These are phyloP conservation scores for Xylogone sp. DNA, from an alignment of 2,329 filamentous ascomycete genomes.

Conservation along the genomic window DNA sequence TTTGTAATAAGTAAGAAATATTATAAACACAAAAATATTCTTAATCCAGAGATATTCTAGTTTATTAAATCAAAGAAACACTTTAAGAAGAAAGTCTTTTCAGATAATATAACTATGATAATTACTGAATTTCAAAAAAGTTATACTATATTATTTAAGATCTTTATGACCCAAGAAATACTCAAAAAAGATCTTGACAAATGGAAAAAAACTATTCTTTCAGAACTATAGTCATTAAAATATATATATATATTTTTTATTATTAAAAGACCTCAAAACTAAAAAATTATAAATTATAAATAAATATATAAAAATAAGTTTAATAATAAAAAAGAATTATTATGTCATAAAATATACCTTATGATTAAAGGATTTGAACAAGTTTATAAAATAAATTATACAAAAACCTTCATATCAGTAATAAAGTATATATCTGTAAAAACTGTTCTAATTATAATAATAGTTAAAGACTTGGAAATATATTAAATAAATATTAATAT, in stretches of 20 bases:
- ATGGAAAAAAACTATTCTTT: background rate
- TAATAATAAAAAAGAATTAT: background rate
- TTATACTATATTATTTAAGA: background rate
- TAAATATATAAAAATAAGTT: background rate
- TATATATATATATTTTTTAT: background rate
- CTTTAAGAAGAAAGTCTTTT: background rate
- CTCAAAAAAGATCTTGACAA: background rate
- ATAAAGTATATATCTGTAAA: background rate
- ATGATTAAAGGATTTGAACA: background rate
- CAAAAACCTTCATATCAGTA: slow-evolving; percentile 2
- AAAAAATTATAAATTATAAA: background rate
- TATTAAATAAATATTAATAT: slow-evolving; percentile 1
- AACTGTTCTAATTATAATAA: background rate
- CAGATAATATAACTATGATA: background rate
- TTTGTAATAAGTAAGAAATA: background rate
- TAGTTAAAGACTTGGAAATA: slow-evolving; percentile 1
- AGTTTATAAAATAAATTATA: background rate
- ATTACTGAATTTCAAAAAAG: background rate
- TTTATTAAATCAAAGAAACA: background rate
- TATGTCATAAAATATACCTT: background rate
- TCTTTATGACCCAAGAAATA: background rate
- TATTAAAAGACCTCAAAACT: background rate
- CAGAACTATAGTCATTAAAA: background rate
- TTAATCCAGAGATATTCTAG: background rate
- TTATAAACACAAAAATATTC: background rate